These are phyloP conservation scores for Colletotrichum sp. DNA, from an alignment of 2,329 filamentous ascomycete genomes.

Conservation along the genomic window DNA sequence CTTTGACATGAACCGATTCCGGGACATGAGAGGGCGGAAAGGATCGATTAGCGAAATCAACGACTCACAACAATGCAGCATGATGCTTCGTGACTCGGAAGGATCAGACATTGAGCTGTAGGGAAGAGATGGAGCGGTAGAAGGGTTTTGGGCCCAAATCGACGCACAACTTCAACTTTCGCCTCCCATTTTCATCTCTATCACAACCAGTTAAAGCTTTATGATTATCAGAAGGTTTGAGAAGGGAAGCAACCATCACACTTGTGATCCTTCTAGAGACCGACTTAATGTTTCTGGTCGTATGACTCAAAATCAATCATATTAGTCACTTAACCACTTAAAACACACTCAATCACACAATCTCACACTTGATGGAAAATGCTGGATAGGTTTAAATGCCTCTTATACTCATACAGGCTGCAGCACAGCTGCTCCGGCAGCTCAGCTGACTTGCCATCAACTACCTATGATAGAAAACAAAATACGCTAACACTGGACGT, in stretches of 20 bases:
- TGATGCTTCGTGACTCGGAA: neutral
- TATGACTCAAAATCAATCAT: too few relatives aligned
- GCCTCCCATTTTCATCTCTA: too few relatives aligned
- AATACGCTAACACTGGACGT: neutral
- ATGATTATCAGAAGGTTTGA: too few relatives aligned
- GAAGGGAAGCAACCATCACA: too few relatives aligned
- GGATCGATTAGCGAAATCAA: neutral
- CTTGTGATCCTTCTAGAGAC: too few relatives aligned
- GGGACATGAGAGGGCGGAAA: neutral
- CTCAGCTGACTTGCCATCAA: constrained; percentile 5
- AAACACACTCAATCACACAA: neutral
- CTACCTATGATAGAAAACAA: neutral
- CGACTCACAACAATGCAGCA: neutral
- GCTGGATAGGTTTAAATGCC: neutral
- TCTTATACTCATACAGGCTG: neutral
- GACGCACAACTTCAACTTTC: too few relatives aligned
- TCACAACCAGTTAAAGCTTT: too few relatives aligned
- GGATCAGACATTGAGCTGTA: neutral
- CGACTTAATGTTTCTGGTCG: too few relatives aligned
- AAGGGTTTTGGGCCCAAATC: too few relatives aligned
- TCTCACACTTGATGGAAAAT: neutral
- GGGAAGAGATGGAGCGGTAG: neutral
- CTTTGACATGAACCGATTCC: neutral
- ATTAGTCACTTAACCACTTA: too few relatives aligned
- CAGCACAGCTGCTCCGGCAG: constrained; percentile 18